Evolutionary conservation across 1,284 basidiomycete species (phyloP).

Genomic region (Sporisorium graminicola): DNA sequence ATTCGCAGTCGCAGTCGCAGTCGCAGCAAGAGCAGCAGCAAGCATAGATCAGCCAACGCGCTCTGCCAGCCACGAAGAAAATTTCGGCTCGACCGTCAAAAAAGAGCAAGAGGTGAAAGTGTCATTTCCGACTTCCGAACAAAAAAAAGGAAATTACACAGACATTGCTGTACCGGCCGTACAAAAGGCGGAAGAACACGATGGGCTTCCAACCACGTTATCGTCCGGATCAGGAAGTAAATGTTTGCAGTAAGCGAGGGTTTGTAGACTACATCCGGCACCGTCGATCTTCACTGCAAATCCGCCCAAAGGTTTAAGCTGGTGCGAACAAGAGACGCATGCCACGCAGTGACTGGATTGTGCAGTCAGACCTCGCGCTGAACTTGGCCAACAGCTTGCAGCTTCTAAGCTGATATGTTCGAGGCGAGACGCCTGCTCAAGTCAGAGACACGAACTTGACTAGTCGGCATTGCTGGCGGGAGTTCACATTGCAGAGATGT

Average conservation of each 20-base stretch:
- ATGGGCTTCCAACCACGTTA: neutral
- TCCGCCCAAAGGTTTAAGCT: neutral
- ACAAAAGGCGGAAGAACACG: too few species aligned
- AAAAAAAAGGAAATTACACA: neutral
- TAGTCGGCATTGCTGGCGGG: too few species aligned
- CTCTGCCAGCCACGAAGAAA: neutral
- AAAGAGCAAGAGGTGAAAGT: neutral
- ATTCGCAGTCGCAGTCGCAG: neutral
- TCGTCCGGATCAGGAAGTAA: neutral
- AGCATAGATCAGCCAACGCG: too few species aligned
- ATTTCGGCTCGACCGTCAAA: neutral
- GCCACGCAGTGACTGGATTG: neutral
- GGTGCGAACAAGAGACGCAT: neutral
- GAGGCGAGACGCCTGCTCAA: too few species aligned
- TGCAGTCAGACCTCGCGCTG: neutral
- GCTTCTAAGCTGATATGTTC: neutral
- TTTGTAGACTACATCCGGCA: conserved; percentile 2
- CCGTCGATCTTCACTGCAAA: neutral
- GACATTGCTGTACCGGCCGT: neutral
- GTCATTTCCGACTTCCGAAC: neutral
- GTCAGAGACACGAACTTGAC: too few species aligned
- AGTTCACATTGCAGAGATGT: too few species aligned
- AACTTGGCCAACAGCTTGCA: neutral
- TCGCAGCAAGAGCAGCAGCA: neutral
- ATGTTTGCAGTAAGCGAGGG: conserved; percentile 5